Percentiles rank a stretch among this genome's conserved stretches.
Conservation (phyloP, 441 rosid species). For the Erodium trifolium region DNA sequence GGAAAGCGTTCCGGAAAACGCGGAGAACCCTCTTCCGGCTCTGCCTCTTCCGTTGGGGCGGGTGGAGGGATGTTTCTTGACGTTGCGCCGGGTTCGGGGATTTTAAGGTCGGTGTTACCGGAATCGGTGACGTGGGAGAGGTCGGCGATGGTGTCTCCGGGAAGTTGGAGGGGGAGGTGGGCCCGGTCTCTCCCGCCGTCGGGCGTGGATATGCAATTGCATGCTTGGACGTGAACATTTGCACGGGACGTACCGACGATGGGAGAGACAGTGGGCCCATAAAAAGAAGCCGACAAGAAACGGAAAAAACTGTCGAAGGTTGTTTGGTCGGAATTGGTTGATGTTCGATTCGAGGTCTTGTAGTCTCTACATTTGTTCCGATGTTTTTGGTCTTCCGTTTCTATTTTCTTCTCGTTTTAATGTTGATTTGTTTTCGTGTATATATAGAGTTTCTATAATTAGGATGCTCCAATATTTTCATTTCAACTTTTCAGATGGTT, state of each 20-base stretch:
- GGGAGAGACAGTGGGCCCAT: neutral
- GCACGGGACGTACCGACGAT: neutral
- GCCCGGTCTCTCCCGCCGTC: neutral
- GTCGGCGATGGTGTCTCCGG: neutral
- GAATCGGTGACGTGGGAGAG: neutral
- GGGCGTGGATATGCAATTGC: neutral
- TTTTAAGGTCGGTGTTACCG: neutral
- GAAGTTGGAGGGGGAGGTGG: neutral
- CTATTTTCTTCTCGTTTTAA: neutral
- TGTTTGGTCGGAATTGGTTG: neutral
- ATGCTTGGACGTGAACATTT: neutral
- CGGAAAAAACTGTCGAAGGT: neutral
- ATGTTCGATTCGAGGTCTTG: too few species aligned
- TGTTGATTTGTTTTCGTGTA: neutral
- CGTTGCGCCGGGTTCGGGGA: too few species aligned
- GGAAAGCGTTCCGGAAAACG: slow-evolving; percentile 65
- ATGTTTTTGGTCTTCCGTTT: neutral
- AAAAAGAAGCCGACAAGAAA: neutral
- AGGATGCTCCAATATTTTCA: too few species aligned
- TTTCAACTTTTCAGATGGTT: too few species aligned
- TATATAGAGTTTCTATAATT: too few species aligned
- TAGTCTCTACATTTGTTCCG: neutral
- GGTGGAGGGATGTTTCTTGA: neutral
- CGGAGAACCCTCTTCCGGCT: slow-evolving; percentile 28
- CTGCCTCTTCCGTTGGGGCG: neutral